phyloP scores from a whole-genome alignment of 768 basidiomycete genomes.

The Lactarius sp. region DNA sequence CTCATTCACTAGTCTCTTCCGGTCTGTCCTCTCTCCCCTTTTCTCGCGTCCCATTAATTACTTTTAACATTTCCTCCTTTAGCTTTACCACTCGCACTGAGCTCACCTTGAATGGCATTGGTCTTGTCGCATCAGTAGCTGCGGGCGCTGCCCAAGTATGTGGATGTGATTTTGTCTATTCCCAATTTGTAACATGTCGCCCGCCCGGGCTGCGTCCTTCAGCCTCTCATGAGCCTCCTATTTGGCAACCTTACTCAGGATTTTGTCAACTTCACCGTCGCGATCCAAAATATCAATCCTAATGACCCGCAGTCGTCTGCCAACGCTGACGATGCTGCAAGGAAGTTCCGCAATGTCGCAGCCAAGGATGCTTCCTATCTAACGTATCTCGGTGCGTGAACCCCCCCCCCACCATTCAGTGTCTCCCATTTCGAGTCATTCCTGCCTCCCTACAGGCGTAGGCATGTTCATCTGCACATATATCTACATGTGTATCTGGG shows the following conservation, averaged over 20 bases:
- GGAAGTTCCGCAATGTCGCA: slow-evolving; percentile 49
- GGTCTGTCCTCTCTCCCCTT: slow-evolving; percentile 13
- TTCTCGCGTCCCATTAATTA: not conserved
- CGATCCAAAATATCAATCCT: slow-evolving; percentile 27
- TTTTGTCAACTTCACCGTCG: slow-evolving; percentile 54
- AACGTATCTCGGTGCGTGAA: slow-evolving; percentile 54
- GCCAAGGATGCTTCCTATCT: slow-evolving; percentile 59
- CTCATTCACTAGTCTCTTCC: slow-evolving; percentile 29
- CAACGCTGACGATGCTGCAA: slow-evolving; percentile 34
- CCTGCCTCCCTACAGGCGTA: slow-evolving; percentile 44
- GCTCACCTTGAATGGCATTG: slow-evolving; percentile 57
- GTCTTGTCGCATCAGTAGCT: slow-evolving; percentile 58
- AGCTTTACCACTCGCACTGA: slow-evolving; percentile 73
- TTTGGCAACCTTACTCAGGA: slow-evolving; percentile 74
- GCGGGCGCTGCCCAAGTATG: slow-evolving; percentile 74
- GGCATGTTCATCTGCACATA: slow-evolving; percentile 74
- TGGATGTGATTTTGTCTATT: slow-evolving; percentile 13
- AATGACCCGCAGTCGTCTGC: slow-evolving; percentile 33
- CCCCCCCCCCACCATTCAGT: not conserved
- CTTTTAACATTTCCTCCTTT: not conserved
- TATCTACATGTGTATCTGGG: slow-evolving; percentile 65
- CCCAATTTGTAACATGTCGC: not conserved
- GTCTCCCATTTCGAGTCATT: not conserved
- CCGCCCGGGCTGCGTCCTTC: not conserved
- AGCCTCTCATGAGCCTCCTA: slow-evolving; percentile 73